phyloP scores from a whole-genome alignment of 176 grass and related monocot genomes.

The Bolboschoenus planiculmis region DNA sequence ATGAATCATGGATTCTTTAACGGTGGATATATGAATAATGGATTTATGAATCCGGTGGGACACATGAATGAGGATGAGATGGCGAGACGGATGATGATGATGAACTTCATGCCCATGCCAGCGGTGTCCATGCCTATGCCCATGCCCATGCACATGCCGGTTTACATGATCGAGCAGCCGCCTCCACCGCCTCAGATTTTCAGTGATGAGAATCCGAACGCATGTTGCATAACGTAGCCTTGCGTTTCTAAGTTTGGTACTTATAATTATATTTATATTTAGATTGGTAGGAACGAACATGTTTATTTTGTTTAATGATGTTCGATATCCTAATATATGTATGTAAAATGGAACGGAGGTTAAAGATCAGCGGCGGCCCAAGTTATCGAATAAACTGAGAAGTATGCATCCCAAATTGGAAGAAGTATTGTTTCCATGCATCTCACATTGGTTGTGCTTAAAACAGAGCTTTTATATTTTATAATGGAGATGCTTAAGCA shows the following conservation, averaged over 20 bases:
- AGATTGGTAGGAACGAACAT: conserved; percentile 13
- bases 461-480: neutral
- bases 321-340: conserved; percentile 5
- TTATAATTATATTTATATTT: conserved; percentile 3
- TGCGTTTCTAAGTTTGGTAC: neutral
- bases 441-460: neutral
- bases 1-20: conserved; percentile 42
- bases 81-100: conserved; percentile 41
- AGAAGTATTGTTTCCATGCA: neutral
- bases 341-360: conserved; percentile 9
- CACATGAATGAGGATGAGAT: conserved; percentile 32
- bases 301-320: conserved; percentile 5
- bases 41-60: neutral
- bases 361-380: neutral
- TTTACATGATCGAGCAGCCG: conserved; percentile 43
- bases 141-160: conserved; percentile 28
- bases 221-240: conserved; percentile 60
- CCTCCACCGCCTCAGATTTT: conserved; percentile 50
- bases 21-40: conserved; percentile 50
- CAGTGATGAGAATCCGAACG: conserved; percentile 88
- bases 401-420: neutral
- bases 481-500: neutral
- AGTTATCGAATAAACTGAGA: conserved; percentile 19
- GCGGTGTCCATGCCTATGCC: conserved; percentile 7
- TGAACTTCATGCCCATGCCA: conserved; percentile 29